These are phyloP conservation scores for Fusarium robinianum DNA, from an alignment of 2,329 filamentous ascomycete genomes.

Conservation along the genomic window DNA sequence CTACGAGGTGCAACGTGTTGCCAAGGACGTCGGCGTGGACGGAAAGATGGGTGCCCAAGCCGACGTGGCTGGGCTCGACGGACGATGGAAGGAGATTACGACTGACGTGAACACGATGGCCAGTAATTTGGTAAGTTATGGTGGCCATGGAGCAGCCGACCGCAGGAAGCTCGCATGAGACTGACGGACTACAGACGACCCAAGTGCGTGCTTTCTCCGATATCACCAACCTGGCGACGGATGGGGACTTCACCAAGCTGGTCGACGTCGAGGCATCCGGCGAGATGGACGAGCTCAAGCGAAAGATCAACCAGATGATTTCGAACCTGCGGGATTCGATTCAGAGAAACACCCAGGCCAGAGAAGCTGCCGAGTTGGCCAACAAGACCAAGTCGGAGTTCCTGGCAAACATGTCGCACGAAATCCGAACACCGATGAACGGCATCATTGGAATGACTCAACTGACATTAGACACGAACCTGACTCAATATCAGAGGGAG, in stretches of 20 bases:
- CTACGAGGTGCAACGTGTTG: slow-evolving; percentile 92
- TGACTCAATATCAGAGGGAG: slow-evolving; percentile 93
- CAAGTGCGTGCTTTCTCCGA: slow-evolving; percentile 98
- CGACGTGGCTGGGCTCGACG: slow-evolving; percentile 88
- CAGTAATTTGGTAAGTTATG: slow-evolving; percentile 59
- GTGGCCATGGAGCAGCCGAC: background rate
- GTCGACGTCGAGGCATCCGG: slow-evolving; percentile 97
- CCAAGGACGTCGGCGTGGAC: slow-evolving; percentile 94
- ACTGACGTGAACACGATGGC: slow-evolving; percentile 96
- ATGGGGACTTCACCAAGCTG: slow-evolving; percentile 95
- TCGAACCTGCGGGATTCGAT: slow-evolving; percentile 95
- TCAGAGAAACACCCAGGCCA: slow-evolving; percentile 91
- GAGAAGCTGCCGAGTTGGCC: slow-evolving; percentile 92
- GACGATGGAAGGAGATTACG: slow-evolving; percentile 97
- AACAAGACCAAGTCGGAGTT: slow-evolving; percentile 99
- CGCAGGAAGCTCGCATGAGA: slow-evolving; percentile 37
- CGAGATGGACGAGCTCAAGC: slow-evolving; percentile 98
- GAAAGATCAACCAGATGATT: slow-evolving; percentile 99
- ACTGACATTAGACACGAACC: slow-evolving; percentile 89
- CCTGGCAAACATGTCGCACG: slow-evolving; percentile 98
- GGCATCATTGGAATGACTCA: slow-evolving; percentile 99
- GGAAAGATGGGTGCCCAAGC: slow-evolving; percentile 99
- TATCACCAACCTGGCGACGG: slow-evolving; percentile 96
- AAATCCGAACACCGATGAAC: slow-evolving; percentile 97
- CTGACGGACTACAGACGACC: slow-evolving; percentile 68